Evolutionary conservation across 169 alveolate genomes (phyloP), one percentile per base, ranked within the genome.

Genomic region (Eimeria sp.): DNA sequence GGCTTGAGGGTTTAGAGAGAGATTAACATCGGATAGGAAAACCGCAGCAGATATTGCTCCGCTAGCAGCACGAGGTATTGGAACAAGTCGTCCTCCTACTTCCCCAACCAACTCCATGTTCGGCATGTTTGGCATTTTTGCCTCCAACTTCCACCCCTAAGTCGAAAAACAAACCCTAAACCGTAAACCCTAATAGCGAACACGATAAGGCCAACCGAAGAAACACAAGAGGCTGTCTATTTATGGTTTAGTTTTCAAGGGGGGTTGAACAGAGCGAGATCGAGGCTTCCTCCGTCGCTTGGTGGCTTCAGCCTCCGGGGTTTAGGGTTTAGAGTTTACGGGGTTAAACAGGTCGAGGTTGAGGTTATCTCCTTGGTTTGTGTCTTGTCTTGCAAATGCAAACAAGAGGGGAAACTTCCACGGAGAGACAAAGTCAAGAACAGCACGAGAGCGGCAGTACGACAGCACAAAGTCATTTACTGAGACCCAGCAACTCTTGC

Each of bases 381-480:
- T 25, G 89, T 90, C 95, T 47, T 27, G 78, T 34, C 95, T 45
- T 6, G 95, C 83, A 45, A 51, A 90, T 16, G 49, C 47, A 30
- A 90, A 73, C 25, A 90, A 13, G 13, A 40, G 22, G 30, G 95
- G 95, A 40, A 51, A 40, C 49, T 90, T 90, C 95, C 95, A 90
- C 5, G 95, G 70, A 5, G 54, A 75, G 34, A 70, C 57, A 45
- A 90, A 90, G 27, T 90, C 89, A 5, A 73, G 76, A 1, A 90
- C 95, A 14, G 87, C 67, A 16, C 76, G 67, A 40, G 63, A 54
- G 47, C 83, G 67, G 27, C 54, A 57, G 78, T 54, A 75, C 16
- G 95, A 73, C 78, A 90, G 65, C 5, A 90, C 95, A 22, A 67
- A 75, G 89, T 90, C 95, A 57, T 90, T 90, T 1, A 90, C 49